Evolutionary conservation across 108 stramenopile genomes (phyloP), one percentile per base, ranked within the genome.

Genomic region (Cylindrotheca fusiformis): DNA sequence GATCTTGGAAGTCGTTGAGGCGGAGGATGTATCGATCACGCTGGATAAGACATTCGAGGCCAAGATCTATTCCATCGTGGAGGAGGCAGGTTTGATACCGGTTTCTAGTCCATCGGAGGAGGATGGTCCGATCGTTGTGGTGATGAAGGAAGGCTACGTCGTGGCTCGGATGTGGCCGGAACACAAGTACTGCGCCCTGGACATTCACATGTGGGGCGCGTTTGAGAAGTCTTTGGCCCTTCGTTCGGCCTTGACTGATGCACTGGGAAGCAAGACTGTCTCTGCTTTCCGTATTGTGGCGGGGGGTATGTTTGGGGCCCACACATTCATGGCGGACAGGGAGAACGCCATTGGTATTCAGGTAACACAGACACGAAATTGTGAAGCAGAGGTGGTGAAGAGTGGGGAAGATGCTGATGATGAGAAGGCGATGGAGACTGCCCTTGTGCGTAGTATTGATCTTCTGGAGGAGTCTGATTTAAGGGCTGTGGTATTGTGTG

Each of bases 281-380:
- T 82, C 85, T 6, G 59, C 75, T 10, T 93, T 68, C 67, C 78
- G 82, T 48, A 71, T 87, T 55, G 83, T 93, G 54, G 78, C 72
- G n/a, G 91, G 88, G 48, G 91, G 87, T 49, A 89, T 93, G 82
- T 76, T 76, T 63, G 88, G 88, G 32, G 62, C 74, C 18, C 72
- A 72, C 24, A 80, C 82, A 32, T 87, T 80, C 85, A 67, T 72
- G 72, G 49, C 47, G 8, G 63, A 72, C 21, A 17, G 21, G 49
- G 73, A 80, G 20, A 52, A 52, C 6, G 8, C 4, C 5, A 78
- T 84, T 48, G 90, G 90, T 20, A 86, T 86, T 2, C 80, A 74
- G 22, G 59, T 74, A 36, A 53, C 60, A 24, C 65, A 61, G 54
- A 32, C 30, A 19, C 72, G 65, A 27, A 74, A 67, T 27, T 74